Conservation (phyloP, 2,329 filamentous ascomycete genomes). For the Didymella arachidicola region DNA sequence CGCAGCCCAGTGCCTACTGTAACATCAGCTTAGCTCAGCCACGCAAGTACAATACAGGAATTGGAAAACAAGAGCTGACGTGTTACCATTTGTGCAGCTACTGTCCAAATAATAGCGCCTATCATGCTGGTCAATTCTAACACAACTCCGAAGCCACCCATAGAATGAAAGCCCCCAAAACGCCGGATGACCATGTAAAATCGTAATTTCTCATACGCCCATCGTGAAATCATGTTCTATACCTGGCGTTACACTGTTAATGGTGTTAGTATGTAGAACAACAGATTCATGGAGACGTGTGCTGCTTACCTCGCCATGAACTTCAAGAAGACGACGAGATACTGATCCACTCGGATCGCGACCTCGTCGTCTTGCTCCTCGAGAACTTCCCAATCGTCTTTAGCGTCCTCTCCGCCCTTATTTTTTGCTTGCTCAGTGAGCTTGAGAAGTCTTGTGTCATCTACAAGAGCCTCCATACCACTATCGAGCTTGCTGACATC, state of each 20-base stretch:
- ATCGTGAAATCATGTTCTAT: slow-evolving; percentile 99
- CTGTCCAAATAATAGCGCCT: slow-evolving; percentile 7
- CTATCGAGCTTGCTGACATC: slow-evolving; percentile 60
- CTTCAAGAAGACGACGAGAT: slow-evolving; percentile 86
- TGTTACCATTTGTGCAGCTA: not conserved
- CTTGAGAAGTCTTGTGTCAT: slow-evolving; percentile 72
- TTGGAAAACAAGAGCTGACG: not conserved
- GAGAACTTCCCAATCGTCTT: slow-evolving; percentile 69
- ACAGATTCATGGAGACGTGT: not conserved
- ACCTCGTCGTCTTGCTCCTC: slow-evolving; percentile 73
- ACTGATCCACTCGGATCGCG: slow-evolving; percentile 87
- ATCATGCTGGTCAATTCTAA: slow-evolving; percentile 3
- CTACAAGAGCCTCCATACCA: slow-evolving; percentile 86
- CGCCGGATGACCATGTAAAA: not conserved
- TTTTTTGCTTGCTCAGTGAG: slow-evolving; percentile 61
- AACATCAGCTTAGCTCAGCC: not conserved
- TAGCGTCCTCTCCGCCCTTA: slow-evolving; percentile 52
- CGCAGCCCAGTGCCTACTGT: slow-evolving; percentile 19
- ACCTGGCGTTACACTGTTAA: slow-evolving; percentile 84
- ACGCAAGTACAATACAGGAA: not conserved
- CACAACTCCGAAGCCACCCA: not conserved
- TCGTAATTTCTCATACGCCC: slow-evolving; percentile 69
- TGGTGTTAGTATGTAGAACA: slow-evolving; percentile 56
- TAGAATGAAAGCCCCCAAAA: not conserved
- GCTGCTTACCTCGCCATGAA: slow-evolving; percentile 62